phyloP scores from a whole-genome alignment of 352 stramenopile species.

The Phytophthora boehmeriae region DNA sequence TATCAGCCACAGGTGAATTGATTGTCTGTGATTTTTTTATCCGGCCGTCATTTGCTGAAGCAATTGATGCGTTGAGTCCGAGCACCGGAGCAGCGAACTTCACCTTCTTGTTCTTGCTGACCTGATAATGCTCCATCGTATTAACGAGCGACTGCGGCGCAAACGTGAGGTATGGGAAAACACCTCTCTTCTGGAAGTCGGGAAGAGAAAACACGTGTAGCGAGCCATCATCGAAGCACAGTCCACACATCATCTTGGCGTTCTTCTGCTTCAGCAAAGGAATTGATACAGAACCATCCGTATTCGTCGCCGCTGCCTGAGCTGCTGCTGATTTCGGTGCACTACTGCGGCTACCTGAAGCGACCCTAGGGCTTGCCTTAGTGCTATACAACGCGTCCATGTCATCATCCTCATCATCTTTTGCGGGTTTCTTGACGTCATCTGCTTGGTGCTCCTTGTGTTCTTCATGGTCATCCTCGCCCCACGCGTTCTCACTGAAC shows the following conservation, averaged over 20 bases:
- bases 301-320: slow-evolving; percentile 20
- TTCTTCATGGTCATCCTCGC: slow-evolving; percentile 55
- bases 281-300: slow-evolving; percentile 56
- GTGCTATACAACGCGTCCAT: slow-evolving; percentile 76
- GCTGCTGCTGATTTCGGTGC: slow-evolving; percentile 5
- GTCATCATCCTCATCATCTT: slow-evolving; percentile 67
- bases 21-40: slow-evolving; percentile 85
- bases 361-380: slow-evolving; percentile 37
- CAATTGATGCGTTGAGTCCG: slow-evolving; percentile 72
- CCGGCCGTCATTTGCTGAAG: slow-evolving; percentile 71
- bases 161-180: slow-evolving; percentile 87
- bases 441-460: slow-evolving; percentile 13
- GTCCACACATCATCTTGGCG: slow-evolving; percentile 81
- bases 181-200: slow-evolving; percentile 80
- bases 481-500: slow-evolving; percentile 71
- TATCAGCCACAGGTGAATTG: slow-evolving; percentile 84
- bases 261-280: slow-evolving; percentile 54
- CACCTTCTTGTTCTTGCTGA: slow-evolving; percentile 60
- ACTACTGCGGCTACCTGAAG: slow-evolving; percentile 16
- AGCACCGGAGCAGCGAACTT: slow-evolving; percentile 62
- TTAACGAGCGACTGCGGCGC: slow-evolving; percentile 80
- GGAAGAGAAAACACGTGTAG: slow-evolving; percentile 84
- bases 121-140: slow-evolving; percentile 68
- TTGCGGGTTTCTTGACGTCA: slow-evolving; percentile 14
- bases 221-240: slow-evolving; percentile 84